Evolutionary conservation across 345 rosid genomes (phyloP), one percentile per base, ranked within the genome.

Genomic region (Arabidopsis suecica): DNA sequence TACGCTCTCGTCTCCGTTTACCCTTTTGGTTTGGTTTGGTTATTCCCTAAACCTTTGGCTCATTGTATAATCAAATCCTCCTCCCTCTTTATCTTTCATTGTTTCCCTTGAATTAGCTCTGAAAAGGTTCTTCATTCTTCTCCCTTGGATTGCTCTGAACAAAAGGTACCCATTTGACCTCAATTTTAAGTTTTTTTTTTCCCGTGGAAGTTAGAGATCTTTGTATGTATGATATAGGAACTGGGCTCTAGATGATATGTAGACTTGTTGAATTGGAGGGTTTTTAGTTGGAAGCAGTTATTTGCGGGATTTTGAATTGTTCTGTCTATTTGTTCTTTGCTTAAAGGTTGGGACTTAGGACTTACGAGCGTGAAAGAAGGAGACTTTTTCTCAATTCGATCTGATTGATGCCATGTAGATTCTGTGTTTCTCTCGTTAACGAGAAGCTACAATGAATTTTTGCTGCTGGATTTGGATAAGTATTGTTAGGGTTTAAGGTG

Each of bases 1-100:
- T 65, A 23, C 22, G 78, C 72, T 74, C 65, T 51, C 49, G 28
- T 60, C 68, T 59, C 18, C 41, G 61, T 65, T 65, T 36, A 3
- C 59, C 66, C 64, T 57, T 63, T 65, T 36, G 14, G 14, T 23
- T 65, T 36, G 14, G 14, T 23, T n/a, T 37, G 32, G 4, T 10
- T 25, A 12, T 6, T 20, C 59, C 60, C 33, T 20, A 50, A 67
- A 67, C 23, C 71, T 41, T 71, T 37, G n/a, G 49, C 50, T 47
- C 57, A 42, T n/a, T 38, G 16, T n/a, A 71, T 38, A 45, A 56
- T n/a, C 32, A 45, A 70, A 28, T 56, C 49, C 38, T 23, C 25
- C 25, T 23, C 25, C 25, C 25, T 55, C 5, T 36, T 38, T 14
- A 25, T 53, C 51, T n/a, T 22, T 68, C 72, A 1, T 66, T 30